phyloP scores from a whole-genome alignment of 2,329 filamentous ascomycete species.

The Diaporthe vexans region DNA sequence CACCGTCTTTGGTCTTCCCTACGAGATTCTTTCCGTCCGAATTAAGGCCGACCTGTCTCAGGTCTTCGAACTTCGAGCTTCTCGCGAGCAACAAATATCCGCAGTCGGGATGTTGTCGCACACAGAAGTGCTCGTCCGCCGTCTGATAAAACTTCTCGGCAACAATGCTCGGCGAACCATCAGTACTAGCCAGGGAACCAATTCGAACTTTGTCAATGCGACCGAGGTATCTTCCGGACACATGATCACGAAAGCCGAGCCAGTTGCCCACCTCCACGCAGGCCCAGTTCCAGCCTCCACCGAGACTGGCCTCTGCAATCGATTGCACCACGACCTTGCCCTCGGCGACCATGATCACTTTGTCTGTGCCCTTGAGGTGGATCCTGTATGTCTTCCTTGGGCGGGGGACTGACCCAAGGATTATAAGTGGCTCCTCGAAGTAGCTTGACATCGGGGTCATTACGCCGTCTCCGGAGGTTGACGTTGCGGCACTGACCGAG shows the following conservation, averaged over 20 bases:
- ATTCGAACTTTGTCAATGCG: no score
- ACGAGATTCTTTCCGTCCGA: neutral
- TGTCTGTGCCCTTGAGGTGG: neutral
- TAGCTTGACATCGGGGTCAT: neutral
- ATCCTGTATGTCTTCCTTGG: constrained; percentile 22
- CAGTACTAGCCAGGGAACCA: no score
- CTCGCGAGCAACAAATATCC: neutral
- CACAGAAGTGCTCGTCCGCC: neutral
- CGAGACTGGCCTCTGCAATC: neutral
- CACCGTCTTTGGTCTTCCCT: neutral
- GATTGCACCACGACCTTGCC: neutral
- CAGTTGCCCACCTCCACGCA: constrained; percentile 28
- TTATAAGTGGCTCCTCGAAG: no score
- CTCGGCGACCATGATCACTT: constrained; percentile 16
- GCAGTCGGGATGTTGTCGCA: neutral
- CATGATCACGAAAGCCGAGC: constrained; percentile 26
- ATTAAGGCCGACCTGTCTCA: neutral
- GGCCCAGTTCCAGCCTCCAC: constrained; percentile 19
- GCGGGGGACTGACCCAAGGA: neutral
- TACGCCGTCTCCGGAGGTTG: neutral
- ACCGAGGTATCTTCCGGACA: constrained; percentile 18
- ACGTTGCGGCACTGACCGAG: neutral
- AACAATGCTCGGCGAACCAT: no score
- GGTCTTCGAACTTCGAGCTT: accelerated
- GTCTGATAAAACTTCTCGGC: neutral